phyloP scores from a whole-genome alignment of 1,139 yeast genomes.

The Candida buenavistaensis region DNA sequence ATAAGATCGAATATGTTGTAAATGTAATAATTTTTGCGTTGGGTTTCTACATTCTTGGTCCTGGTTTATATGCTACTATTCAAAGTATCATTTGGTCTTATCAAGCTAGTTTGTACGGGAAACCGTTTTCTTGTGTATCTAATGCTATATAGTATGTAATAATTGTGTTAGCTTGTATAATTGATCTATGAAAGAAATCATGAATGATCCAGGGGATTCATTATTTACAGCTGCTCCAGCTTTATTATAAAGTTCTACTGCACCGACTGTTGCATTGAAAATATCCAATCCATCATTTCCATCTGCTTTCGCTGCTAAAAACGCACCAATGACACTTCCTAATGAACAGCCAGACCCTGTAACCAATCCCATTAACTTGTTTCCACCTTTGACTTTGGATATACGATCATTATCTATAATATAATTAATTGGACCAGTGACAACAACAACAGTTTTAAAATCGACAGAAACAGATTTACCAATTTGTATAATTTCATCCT shows the following conservation, averaged over 20 bases:
- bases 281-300: constrained; percentile 21
- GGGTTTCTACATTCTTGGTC: constrained; percentile 58
- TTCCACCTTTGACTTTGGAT: constrained; percentile 54
- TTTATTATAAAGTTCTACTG: constrained; percentile 60
- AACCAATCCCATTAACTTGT: constrained; percentile 64
- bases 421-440: constrained; percentile 50
- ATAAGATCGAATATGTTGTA: constrained; percentile 32
- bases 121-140: constrained; percentile 50
- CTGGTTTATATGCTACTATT: constrained; percentile 57
- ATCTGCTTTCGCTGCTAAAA: constrained; percentile 47
- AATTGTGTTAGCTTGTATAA: constrained; percentile 25
- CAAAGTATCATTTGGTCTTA: constrained; percentile 53
- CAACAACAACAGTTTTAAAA: constrained; percentile 64
- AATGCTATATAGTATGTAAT: constrained; percentile 30
- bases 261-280: constrained; percentile 54
- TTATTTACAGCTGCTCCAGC: constrained; percentile 61
- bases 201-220: constrained; percentile 53
- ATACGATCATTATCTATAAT: constrained; percentile 21
- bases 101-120: constrained; percentile 47
- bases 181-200: constrained; percentile 46
- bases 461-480: constrained; percentile 56
- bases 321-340: constrained; percentile 71
- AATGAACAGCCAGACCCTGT: constrained; percentile 90
- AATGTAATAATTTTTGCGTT: constrained; percentile 40
- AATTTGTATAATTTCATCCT: constrained; percentile 33